Base-by-base conservation (phyloP, 768 basidiomycete species). In the Termitomyces titanicus region DNA sequence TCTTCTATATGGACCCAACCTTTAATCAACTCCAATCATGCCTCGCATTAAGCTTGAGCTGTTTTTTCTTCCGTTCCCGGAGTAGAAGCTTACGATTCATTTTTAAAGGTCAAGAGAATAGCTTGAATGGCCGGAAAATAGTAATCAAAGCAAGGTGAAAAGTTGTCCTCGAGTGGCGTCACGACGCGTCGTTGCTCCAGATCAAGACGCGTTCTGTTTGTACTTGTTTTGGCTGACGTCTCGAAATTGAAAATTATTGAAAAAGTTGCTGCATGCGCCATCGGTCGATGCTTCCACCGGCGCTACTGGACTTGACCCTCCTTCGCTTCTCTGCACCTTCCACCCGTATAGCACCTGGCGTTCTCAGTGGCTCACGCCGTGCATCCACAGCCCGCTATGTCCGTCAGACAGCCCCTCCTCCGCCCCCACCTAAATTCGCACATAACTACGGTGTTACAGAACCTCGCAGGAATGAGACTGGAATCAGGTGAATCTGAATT, bases 241-340 rank as follows among this genome's bases (percentile, higher is more conserved):
- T 49, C 24, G 25, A 49, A 49, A 25, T 37, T 38, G 35, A 24
- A 49, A 27, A 38, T 38, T 13, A 13, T 33, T 33, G 34, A 8
- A n/a, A 5, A 15, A 33, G 12, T 33, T 11, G 5, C 11, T 35
- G 9, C 10, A 15, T 24, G 11, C 34, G 35, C 15, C 17, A 17
- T 20, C 46, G 46, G n/a, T 52, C 51, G 53, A 63, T 61, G 70
- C 61, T 67, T 34, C 70, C 68, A 17, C 63, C 68, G 17, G 62
- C 66, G 27, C 45, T 70, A 22, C 52, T 70, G 47, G 69, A 70
- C 27, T 54, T 70, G 20, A 66, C 69, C 18, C 55, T 68, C 3
- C 39, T 65, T 34, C 69, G 68, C 13, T 50, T 68, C 3, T 50
- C 61, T 15, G 38, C 60, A 4, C 50, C 59, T 12, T 51, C 59